A percentile compares a stretch with the other conserved stretches of the same genome.
Conservation (phyloP, 345 rosid species). For the Microthlaspi erraticum region DNA sequence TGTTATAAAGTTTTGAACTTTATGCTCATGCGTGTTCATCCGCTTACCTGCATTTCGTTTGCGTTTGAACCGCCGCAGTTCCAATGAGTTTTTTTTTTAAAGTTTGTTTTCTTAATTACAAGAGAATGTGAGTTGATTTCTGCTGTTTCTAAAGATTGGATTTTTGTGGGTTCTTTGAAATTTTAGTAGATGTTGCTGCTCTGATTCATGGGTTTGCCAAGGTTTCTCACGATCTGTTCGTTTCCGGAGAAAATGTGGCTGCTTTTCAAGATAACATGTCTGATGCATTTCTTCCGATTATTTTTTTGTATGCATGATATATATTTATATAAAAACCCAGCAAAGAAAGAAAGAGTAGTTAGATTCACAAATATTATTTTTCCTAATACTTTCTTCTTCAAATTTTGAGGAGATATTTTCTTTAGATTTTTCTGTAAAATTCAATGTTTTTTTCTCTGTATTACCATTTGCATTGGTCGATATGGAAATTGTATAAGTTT, state of each 20-base stretch:
- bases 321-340: not conserved
- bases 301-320: conserved; percentile 6
- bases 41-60: conserved; percentile 28
- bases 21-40: conserved; percentile 30
- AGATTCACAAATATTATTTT: conserved; percentile 34
- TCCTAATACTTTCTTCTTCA: conserved; percentile 15
- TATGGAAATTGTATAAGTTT: conserved; percentile 42
- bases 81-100: not conserved
- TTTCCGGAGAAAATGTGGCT: conserved; percentile 24
- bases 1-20: not conserved
- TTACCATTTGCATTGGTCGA: conserved; percentile 20
- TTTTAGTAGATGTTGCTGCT: conserved; percentile 17
- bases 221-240: conserved; percentile 40
- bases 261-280: conserved; percentile 2
- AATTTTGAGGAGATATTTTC: conserved; percentile 19
- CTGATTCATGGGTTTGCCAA: conserved; percentile 24
- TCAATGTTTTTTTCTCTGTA: conserved; percentile 18
- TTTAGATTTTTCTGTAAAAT: conserved; percentile 3
- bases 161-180: conserved; percentile 31
- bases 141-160: conserved; percentile 10
- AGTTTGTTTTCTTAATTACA: not conserved
- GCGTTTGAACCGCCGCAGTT: conserved; percentile 6
- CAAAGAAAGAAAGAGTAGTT: conserved; percentile 17
- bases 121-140: conserved; percentile 11
- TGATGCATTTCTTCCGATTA: not conserved